Conservation (phyloP, 805 yeast species). For the Yamadazyma paraphyllophila region DNA sequence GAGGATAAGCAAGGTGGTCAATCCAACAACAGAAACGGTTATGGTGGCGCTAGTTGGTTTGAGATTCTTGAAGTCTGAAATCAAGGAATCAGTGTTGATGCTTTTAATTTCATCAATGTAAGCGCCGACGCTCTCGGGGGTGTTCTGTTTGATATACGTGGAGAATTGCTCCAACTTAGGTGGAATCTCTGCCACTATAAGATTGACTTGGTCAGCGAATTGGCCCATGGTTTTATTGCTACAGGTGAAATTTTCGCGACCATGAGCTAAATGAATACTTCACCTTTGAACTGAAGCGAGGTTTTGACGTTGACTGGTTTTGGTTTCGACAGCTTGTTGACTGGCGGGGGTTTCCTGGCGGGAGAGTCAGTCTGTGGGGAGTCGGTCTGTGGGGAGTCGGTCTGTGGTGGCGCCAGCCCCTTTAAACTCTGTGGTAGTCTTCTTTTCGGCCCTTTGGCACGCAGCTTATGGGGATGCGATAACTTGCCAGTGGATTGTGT, state of each 20-base stretch:
- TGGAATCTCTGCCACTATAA: conserved; percentile 7
- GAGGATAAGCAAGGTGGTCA: conserved; percentile 25
- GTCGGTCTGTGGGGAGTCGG: too few relatives aligned
- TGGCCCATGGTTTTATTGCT: conserved; percentile 5
- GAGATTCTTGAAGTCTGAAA: conserved; percentile 28
- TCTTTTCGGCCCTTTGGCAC: conserved; percentile 55
- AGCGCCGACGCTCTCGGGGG: conserved; percentile 8
- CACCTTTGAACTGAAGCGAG: conserved; percentile 14
- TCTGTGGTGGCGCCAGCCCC: too few relatives aligned
- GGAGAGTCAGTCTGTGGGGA: too few relatives aligned
- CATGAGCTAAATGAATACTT: conserved; percentile 14
- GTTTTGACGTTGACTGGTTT: conserved; percentile 9
- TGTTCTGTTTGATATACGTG: conserved; percentile 4
- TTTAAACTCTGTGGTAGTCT: conserved; percentile 36
- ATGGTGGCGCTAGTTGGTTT: conserved; percentile 35
- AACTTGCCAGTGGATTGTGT: conserved; percentile 25
- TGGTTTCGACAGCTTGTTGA: conserved; percentile 12
- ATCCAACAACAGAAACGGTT: conserved; percentile 23
- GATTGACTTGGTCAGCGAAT: conserved; percentile 11
- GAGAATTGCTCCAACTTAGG: conserved; percentile 10
- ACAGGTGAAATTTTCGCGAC: conserved; percentile 2
- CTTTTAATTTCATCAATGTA: conserved; percentile 10
- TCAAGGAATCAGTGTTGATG: conserved; percentile 20
- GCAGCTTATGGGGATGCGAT: conserved; percentile 43
- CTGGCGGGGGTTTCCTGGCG: conserved; percentile 13